A percentile compares a stretch with the other conserved stretches of the same genome.
Conservation (phyloP, 1,284 basidiomycete species). For the Coniophora puteana region DNA sequence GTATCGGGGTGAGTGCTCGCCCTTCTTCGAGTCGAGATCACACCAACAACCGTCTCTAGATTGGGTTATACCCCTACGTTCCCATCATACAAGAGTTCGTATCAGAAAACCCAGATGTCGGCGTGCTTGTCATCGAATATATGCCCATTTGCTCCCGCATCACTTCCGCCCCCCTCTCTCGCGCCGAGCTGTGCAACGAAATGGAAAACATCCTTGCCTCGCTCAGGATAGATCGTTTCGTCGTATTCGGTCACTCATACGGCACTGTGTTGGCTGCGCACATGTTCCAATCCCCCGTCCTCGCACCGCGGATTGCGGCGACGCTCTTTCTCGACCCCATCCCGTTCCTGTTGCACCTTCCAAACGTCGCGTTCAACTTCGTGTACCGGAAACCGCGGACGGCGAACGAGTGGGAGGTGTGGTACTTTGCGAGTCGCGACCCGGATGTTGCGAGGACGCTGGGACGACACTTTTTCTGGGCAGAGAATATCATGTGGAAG, state of each 20-base stretch:
- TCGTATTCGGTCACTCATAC: slow-evolving; percentile 56
- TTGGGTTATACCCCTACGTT: slow-evolving; percentile 57
- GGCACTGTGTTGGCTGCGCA: slow-evolving; percentile 56
- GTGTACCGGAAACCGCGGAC: slow-evolving; percentile 49
- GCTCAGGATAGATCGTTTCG: slow-evolving; percentile 37
- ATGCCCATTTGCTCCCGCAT: slow-evolving; percentile 60
- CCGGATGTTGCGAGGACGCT: slow-evolving; percentile 57
- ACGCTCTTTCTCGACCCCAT: slow-evolving; percentile 59
- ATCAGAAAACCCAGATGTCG: slow-evolving; percentile 39
- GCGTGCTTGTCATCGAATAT: slow-evolving; percentile 56
- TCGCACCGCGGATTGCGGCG: slow-evolving; percentile 34
- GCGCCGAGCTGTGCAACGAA: slow-evolving; percentile 14
- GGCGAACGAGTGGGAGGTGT: slow-evolving; percentile 64
- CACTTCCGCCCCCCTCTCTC: slow-evolving; percentile 31
- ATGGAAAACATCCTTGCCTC: slow-evolving; percentile 38
- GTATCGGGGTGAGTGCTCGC: slow-evolving; percentile 51
- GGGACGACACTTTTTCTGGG: slow-evolving; percentile 61
- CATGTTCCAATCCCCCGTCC: slow-evolving; percentile 35
- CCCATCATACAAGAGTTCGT: slow-evolving; percentile 44
- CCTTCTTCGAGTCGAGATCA: no score
- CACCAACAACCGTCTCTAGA: slow-evolving; percentile 33
- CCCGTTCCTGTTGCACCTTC: slow-evolving; percentile 58
- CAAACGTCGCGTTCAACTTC: slow-evolving; percentile 61
- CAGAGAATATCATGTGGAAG: slow-evolving; percentile 55
- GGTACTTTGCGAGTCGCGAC: slow-evolving; percentile 64